Evolutionary conservation across 2,329 filamentous ascomycete species (phyloP).

Genomic region (Grosmannia penicillata): DNA sequence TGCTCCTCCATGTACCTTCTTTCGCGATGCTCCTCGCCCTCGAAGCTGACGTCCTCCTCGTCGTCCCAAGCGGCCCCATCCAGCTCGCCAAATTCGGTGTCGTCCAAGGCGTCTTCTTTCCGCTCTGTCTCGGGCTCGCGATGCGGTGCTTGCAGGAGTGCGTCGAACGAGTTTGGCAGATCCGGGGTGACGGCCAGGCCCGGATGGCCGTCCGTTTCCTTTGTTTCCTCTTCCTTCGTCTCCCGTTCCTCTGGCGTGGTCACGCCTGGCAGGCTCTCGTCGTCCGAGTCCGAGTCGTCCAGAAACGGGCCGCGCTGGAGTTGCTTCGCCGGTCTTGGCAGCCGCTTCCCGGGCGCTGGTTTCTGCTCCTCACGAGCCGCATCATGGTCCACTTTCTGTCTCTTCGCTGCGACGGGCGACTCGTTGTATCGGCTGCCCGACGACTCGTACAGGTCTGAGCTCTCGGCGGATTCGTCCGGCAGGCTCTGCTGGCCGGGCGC

Average conservation of each 20-base stretch:
- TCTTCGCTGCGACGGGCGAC: conserved; percentile 2
- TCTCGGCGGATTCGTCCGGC: too few relatives aligned
- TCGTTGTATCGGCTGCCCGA: conserved; percentile 2
- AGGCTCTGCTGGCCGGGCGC: conserved; percentile 6
- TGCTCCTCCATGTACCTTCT: conserved; percentile 66
- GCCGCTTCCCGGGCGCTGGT: conserved; percentile 20
- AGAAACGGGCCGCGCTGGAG: conserved; percentile 44
- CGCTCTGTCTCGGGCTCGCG: not conserved
- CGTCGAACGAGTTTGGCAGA: not conserved
- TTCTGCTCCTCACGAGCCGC: conserved; percentile 1
- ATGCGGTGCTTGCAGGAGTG: not conserved
- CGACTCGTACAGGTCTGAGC: not conserved
- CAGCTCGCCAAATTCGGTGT: conserved; percentile 8
- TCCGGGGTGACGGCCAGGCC: not conserved
- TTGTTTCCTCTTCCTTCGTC: not conserved
- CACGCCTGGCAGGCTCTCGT: too few relatives aligned
- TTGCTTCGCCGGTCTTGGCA: conserved; percentile 12
- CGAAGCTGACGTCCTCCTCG: conserved; percentile 26
- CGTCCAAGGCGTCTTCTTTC: conserved; percentile 8
- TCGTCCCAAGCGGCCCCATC: too few relatives aligned
- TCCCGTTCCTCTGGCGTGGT: too few relatives aligned
- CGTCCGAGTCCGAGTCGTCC: conserved; percentile 26
- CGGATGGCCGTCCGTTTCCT: not conserved
- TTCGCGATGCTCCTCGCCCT: conserved; percentile 33
- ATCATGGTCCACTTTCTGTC: not conserved